Evolutionary conservation across 2,329 filamentous ascomycete genomes (phyloP).

Genomic region (Aspergillus novoparasiticus): DNA sequence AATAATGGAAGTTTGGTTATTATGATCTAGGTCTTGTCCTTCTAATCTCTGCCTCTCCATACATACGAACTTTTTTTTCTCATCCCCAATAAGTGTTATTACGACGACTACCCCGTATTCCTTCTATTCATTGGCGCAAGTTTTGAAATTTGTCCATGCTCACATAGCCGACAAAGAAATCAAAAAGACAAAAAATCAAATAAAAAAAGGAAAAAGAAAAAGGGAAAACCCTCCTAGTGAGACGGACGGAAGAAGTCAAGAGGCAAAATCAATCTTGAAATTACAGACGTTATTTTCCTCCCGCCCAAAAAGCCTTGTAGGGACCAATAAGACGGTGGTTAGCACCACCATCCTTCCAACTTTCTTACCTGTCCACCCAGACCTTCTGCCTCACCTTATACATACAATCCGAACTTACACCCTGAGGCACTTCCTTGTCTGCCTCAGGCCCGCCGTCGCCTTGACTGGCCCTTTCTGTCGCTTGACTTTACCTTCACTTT

Average conservation of each 20-base stretch:
- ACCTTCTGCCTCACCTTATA: constrained; percentile 8
- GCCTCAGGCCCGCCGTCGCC: constrained; percentile 3
- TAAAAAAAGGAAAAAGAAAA: neutral
- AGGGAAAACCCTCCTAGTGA: neutral
- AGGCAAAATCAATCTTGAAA: constrained; percentile 16
- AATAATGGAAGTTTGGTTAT: constrained; percentile 10
- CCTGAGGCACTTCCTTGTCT: constrained; percentile 6
- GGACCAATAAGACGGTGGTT: constrained; percentile 24
- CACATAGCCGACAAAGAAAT: constrained; percentile 8
- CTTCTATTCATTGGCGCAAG: constrained; percentile 4
- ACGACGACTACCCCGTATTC: constrained; percentile 5
- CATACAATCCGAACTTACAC: neutral
- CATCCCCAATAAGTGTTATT: constrained; percentile 2
- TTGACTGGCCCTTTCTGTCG: constrained; percentile 7
- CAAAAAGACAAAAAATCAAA: neutral
- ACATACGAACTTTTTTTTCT: constrained; percentile 4
- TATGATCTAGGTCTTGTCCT: constrained; percentile 12
- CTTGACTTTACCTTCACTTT: constrained; percentile 9
- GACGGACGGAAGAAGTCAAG: constrained; percentile 9
- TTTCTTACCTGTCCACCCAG: neutral
- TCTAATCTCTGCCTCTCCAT: constrained; percentile 11
- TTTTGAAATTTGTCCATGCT: constrained; percentile 6
- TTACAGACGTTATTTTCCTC: constrained; percentile 17
- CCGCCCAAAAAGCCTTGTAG: constrained; percentile 21
- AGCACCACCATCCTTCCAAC: constrained; percentile 19